phyloP scores from a whole-genome alignment of 2,329 filamentous ascomycete species.

The Phialemoniopsis sp. region DNA sequence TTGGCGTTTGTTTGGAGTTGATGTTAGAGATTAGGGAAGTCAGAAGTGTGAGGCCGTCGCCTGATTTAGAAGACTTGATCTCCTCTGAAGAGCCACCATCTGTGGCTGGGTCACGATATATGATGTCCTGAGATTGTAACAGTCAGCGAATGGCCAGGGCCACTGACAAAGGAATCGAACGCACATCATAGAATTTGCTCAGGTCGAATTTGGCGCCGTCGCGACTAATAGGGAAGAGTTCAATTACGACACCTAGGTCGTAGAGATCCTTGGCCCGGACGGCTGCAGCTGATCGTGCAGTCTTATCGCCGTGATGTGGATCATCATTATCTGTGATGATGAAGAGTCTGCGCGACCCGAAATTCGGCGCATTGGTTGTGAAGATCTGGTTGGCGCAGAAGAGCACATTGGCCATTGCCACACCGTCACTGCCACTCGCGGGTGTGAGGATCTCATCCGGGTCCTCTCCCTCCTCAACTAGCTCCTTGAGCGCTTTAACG shows the following conservation, averaged over 20 bases:
- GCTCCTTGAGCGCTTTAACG: constrained; percentile 70
- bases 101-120: constrained; percentile 74
- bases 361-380: constrained; percentile 90
- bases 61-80: constrained; percentile 57
- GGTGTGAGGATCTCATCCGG: constrained; percentile 66
- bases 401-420: constrained; percentile 82
- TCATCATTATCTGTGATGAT: constrained; percentile 93
- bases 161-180: constrained; percentile 11
- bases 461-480: constrained; percentile 77
- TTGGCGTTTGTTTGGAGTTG: constrained; percentile 83
- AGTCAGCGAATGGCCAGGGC: constrained; percentile 10
- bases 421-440: constrained; percentile 51
- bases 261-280: constrained; percentile 93
- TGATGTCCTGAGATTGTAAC: constrained; percentile 63
- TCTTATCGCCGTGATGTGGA: constrained; percentile 71
- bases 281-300: constrained; percentile 69
- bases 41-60: constrained; percentile 59
- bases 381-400: constrained; percentile 97
- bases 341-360: constrained; percentile 88
- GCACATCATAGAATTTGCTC: constrained; percentile 85
- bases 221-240: constrained; percentile 84
- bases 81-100: constrained; percentile 59
- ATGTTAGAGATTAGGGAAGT: constrained; percentile 85
- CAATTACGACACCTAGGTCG: constrained; percentile 86
- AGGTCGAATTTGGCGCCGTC: constrained; percentile 70